Base-by-base conservation (phyloP, 179 eudicot species). In the Actinidia chinensis region DNA sequence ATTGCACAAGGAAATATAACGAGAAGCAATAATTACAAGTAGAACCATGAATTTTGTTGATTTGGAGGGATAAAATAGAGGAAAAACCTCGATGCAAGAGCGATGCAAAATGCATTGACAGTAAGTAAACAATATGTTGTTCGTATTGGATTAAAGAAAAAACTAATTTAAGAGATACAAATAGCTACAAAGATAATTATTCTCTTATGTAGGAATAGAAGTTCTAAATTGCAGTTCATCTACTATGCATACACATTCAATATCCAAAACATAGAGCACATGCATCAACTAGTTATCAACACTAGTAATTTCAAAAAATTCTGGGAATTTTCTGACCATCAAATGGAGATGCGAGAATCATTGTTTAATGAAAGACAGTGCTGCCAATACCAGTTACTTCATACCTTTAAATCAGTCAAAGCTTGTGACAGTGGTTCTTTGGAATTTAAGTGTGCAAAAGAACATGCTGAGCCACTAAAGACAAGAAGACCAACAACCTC, bases 341-440 rank as follows among this genome's bases (percentile, higher is more conserved):
- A 25, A 70, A 22, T 28, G 22, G 13, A 40, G 40, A 73, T 54
- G 47, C 28, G 55, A 20, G 10, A 70, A 47, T 47, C 47, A 25
- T 0, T 44, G 52, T 28, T 50, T 60, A 15, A 50, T 9, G 4
- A 33, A 71, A 71, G 40, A n/a, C 20, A 36, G 42, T 11, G 0
- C 3, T 25, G 33, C 58, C 71, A 75, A 67, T 42, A 51, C 5
- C 0, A 13, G 23, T 76, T 13, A 54, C 61, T n/a, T 44, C 75
- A 68, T 87, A 93, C 99, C 99, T 90, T 95, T 73, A 95, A 86
- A 81, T 95, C 94, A 81, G 84, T 88, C 84, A 93, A 89, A 81
- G 94, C 99, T 90, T 95, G 95, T 68, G 98, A 90, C 84, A 89
- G 59, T 33, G 91, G 88, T 83, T 95, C 98, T 88, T 90, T 95